Evolutionary conservation across 192 early-diverging fungal species (phyloP).

Genomic region (Mortierella claussenii): DNA sequence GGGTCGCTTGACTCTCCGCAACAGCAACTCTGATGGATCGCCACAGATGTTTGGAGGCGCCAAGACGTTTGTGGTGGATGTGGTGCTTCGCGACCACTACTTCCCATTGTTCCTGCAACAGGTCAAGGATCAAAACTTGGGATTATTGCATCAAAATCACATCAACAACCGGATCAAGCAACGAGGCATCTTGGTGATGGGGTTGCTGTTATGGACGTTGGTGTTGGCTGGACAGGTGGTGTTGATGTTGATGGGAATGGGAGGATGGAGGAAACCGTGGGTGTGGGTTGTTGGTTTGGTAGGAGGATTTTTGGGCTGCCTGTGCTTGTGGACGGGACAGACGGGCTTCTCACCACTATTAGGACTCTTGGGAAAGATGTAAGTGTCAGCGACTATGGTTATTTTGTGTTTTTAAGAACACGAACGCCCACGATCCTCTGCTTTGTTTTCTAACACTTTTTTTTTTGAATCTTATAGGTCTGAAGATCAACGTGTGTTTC

Average conservation of each 20-base stretch:
- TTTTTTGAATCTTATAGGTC: conserved; percentile 6
- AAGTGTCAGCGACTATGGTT: neutral
- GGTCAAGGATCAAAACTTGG: conserved; percentile 28
- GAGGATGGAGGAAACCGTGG: conserved; percentile 33
- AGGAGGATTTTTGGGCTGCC: conserved; percentile 14
- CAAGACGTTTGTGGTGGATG: conserved; percentile 39
- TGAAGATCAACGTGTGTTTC: conserved; percentile 16
- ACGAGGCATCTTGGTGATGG: neutral
- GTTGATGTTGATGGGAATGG: conserved; percentile 17
- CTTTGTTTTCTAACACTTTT: neutral
- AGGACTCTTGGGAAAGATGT: conserved; percentile 26
- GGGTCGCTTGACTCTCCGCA: neutral
- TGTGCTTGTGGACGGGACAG: conserved; percentile 16
- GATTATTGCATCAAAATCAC: conserved; percentile 14
- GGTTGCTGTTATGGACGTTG: conserved; percentile 2
- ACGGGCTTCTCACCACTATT: conserved; percentile 26
- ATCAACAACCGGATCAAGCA: conserved; percentile 26
- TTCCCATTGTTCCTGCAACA: conserved; percentile 41
- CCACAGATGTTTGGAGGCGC: conserved; percentile 32
- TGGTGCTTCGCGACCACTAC: conserved; percentile 41
- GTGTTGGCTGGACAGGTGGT: conserved; percentile 11
- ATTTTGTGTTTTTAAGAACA: neutral
- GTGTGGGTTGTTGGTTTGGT: conserved; percentile 27
- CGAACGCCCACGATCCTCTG: neutral
- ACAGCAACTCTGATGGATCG: conserved; percentile 17